Evolutionary conservation across 1,139 yeast genomes (phyloP), one percentile per base, ranked within the genome.

Genomic region (Scheffersomyces insectosa): DNA sequence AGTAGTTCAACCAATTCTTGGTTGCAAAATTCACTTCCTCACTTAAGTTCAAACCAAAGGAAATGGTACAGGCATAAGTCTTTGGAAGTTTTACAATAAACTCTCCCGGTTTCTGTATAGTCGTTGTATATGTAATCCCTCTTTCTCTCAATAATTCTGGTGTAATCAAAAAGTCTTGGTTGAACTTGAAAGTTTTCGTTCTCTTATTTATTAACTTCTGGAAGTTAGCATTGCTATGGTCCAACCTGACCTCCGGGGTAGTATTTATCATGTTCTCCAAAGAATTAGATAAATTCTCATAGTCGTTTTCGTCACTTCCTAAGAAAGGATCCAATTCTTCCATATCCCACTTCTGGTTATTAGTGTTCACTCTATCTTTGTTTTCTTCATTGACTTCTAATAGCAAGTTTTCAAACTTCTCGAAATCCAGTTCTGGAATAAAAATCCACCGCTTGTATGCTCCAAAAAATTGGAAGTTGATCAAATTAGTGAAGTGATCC

Each of bases 371-470:
- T 42, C 60, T 47, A 32, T 57, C 51, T 30, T 45, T 43, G 36
- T 50, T 48, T 3, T 39, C 40, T 5, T 38, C 30, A 30, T 54
- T 57, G 1, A 60, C 46, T 30, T 63, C 62, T 29, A 36, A 38
- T 1, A 68, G 20, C 20, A 83, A 63, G 1, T 54, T 50, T 56
- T 89, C 95, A 57, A 84, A 88, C 47, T 76, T 77, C 7, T 69
- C 79, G 40, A 83, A 80, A 43, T 82, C 82, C 49, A 70, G 70
- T n/a, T 87, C 89, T 0, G 93, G 85, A 14, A 90, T 77, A 36
- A 89, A 81, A 54, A 85, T 88, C 95, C 96, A 87, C n/a, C 84
- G 67, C 56, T 82, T 84, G 23, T 77, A 66, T 4, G 83, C 84
- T 7, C 96, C 96, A 42, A 78, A 63, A 52, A 85, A 87, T 48